Evolutionary conservation across 257 asterid genomes (phyloP).

Genomic region (Fraxinus pennsylvanica): DNA sequence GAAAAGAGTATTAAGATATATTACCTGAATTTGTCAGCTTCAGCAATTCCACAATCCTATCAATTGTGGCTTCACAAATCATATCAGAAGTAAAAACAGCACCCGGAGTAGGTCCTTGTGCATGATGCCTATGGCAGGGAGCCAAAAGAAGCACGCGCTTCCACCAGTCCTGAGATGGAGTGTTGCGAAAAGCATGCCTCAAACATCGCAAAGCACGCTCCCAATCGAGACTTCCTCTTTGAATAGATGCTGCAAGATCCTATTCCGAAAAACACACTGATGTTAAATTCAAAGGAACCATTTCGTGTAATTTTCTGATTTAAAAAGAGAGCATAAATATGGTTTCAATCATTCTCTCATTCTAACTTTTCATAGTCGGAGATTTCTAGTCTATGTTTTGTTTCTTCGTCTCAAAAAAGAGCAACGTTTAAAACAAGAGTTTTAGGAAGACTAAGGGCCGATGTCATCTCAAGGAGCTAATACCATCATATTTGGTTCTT

Average conservation of each 20-base stretch:
- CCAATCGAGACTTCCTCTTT: conserved; percentile 96
- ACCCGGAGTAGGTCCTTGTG: conserved; percentile 81
- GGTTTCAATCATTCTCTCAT: neutral
- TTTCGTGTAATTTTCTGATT: neutral
- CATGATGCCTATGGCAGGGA: conserved; percentile 79
- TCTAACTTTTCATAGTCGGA: neutral
- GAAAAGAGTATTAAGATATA: conserved; percentile 20
- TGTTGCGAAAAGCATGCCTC: conserved; percentile 94
- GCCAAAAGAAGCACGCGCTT: conserved; percentile 95
- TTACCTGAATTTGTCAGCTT: conserved; percentile 89
- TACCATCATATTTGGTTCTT: neutral
- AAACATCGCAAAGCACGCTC: conserved; percentile 93
- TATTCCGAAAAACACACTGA: conserved; percentile 29
- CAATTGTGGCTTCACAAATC: conserved; percentile 94
- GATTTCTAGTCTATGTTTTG: neutral
- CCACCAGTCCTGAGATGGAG: conserved; percentile 99
- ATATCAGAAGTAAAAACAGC: conserved; percentile 97
- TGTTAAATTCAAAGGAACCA: neutral
- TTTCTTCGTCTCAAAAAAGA: neutral
- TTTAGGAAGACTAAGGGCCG: conserved; percentile 11
- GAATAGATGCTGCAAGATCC: conserved; percentile 97
- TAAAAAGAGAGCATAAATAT: neutral
- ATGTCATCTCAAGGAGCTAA: neutral
- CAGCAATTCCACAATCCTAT: conserved; percentile 83
- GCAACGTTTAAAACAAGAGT: neutral